Base-by-base conservation (phyloP, 225 moss, liverwort and hornwort species). In the Pseudisothecium myosuroides region DNA sequence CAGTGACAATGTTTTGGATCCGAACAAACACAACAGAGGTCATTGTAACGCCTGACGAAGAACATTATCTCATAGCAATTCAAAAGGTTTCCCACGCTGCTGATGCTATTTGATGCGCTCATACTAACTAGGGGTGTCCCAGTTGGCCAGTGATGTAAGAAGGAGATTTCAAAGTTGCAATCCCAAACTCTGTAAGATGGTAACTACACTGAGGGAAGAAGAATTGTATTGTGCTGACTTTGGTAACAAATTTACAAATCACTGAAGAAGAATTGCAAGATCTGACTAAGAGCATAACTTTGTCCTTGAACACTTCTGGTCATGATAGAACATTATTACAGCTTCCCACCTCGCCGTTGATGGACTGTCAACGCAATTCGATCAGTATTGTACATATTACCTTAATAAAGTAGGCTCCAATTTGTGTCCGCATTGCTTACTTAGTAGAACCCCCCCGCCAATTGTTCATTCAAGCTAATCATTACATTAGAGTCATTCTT, bases 1-100 rank as follows among this genome's bases (percentile, higher is more conserved):
- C 91, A 37, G 49, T 94, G 85, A 94, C 68, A 26, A 61, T 94
- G 85, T 85, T 94, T 77, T 87, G 94, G 76, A 76, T 94, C 28
- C 87, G 92, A 37, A 92, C 91, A 1, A 91, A 84, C 14, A 71
- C 87, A 55, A 88, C 80, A 19, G 94, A 94, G 83, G 59, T 91
- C 66, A 94, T 94, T 61, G 87, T 92, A 4, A 94, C 86, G 10
- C 91, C 91, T 49, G 91, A 78, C 28, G 63, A 89, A 36, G 86
- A 91, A 4, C 52, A 88, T 34, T 86, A 87, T 54, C 89, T 94
- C 82, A 92, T 50, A 50, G 50, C 75, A 20, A 50, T 75, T 19
- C 49, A 75, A 32, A 75, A 75, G 50, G 75, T 75, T 36, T 94
- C 94, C 45, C 90, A 93, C 10, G 67, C 61, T 12, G 50, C 27